Base-by-base conservation (phyloP, 305 asterid genomes). In the Ilex paraguariensis region DNA sequence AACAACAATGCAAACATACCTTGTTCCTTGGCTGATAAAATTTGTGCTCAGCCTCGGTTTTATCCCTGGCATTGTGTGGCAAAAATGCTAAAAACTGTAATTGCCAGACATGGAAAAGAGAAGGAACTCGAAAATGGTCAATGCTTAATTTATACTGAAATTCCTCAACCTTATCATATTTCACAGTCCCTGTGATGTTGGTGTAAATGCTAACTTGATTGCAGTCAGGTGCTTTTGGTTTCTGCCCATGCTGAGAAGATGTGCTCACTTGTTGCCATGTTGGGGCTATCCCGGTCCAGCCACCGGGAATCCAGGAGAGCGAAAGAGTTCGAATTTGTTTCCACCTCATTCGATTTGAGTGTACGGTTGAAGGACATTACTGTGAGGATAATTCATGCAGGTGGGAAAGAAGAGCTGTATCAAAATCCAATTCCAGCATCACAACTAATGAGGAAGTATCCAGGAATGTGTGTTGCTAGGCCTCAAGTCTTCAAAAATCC, bases 321-420 rank as follows among this genome's bases (percentile, higher is more conserved):
- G 61, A 62, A 56, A 31, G 77, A 64, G 54, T 50, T 49, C 52
- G 63, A 60, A 30, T 73, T 67, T 52, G 74, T 57, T 40, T 66
- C 66, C 7, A 14, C 57, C 17, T 75, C 83, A 31, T 62, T 71
- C 56, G 71, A 77, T 7, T 54, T 63, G 54, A 76, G 84, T 69
- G 50, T 63, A 52, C 80, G 77, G 6, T 55, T 80, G 28, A 83
- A 70, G 74, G 86, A 81, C 59, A 57, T 59, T 13, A 70, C 77
- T 14, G 87, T 86, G 50, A 69, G 85, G 52, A 66, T 86, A 70
- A 84, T 88, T 71, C 93, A 79, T 61, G 81, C 87, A 4, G 91
- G 96, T 13, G 93, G 96, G 46, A 70, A 72, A 30, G 72, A 77
- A 50, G 97, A 90, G 69, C 67, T 81, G 70, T 86, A 84, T 54